A percentile compares a stretch with the other conserved stretches of the same genome.
Evolutionary conservation across 2,329 filamentous ascomycete species (phyloP).

Genomic region (Penicillium carneum): DNA sequence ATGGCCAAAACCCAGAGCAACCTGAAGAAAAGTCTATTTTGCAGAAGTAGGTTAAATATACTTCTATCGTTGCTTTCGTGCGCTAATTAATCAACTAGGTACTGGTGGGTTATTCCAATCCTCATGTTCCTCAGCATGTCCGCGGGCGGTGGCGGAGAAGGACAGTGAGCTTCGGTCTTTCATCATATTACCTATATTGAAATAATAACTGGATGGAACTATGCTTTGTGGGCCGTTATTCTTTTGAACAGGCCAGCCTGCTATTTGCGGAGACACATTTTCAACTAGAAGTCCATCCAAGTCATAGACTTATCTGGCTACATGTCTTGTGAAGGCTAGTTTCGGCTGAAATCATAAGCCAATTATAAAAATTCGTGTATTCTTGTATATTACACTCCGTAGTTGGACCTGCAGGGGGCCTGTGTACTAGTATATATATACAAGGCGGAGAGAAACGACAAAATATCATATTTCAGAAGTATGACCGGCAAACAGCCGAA

Average conservation of each 20-base stretch:
- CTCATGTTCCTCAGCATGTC: constrained; percentile 52
- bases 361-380: not conserved
- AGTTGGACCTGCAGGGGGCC: not conserved
- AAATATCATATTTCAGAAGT: not conserved
- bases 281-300: not conserved
- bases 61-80: not conserved
- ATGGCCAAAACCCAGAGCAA: constrained; percentile 50
- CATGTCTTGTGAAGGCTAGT: not conserved
- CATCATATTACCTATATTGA: constrained; percentile 1
- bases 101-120: constrained; percentile 58
- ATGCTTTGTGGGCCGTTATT: not conserved
- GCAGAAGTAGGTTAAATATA: constrained; percentile 48
- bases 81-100: constrained; percentile 41
- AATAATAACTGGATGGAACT: constrained; percentile 1
- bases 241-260: not conserved
- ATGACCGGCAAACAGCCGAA: not conserved
- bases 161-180: constrained; percentile 25
- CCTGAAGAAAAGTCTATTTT: constrained; percentile 54
- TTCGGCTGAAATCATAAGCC: not conserved
- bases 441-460: not conserved
- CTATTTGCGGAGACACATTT: not conserved
- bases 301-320: not conserved
- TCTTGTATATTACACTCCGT: not conserved
- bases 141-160: constrained; percentile 46
- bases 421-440: not conserved